phyloP scores from a whole-genome alignment of 164 flowering plant species.

The Paratinospora sagittata region DNA sequence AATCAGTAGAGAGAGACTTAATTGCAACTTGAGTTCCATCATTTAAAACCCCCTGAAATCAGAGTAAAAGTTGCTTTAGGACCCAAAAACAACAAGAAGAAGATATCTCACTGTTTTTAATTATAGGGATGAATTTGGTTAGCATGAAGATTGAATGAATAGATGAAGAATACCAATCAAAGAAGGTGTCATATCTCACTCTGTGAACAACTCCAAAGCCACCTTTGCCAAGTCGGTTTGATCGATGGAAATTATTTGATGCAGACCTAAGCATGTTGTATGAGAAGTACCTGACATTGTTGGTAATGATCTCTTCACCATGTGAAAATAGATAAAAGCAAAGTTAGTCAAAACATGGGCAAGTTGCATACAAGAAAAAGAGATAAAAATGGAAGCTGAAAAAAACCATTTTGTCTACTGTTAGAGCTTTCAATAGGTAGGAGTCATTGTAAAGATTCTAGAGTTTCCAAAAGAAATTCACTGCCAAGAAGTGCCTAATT shows the following conservation, averaged over 20 bases:
- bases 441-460: too few relatives aligned
- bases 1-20: constrained; percentile 71
- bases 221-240: constrained; percentile 66
- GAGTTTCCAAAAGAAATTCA: too few relatives aligned
- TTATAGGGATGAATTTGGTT: neutral
- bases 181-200: constrained; percentile 32
- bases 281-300: constrained; percentile 36
- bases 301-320: constrained; percentile 14
- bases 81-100: constrained; percentile 1
- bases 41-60: constrained; percentile 62
- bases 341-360: neutral
- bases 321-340: neutral
- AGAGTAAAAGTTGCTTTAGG: constrained; percentile 1
- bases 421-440: neutral
- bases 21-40: constrained; percentile 65
- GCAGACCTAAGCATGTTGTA: constrained; percentile 63
- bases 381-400: too few relatives aligned
- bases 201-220: constrained; percentile 82
- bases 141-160: neutral
- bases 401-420: neutral
- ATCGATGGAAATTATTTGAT: constrained; percentile 51
- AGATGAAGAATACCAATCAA: neutral
- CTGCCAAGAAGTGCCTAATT: too few relatives aligned
- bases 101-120: neutral
- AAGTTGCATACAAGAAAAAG: neutral